Percentiles rank a stretch among this genome's conserved stretches.
Evolutionary conservation across 139 green algal species (phyloP).

Genomic region (Pleodorina starrii): DNA sequence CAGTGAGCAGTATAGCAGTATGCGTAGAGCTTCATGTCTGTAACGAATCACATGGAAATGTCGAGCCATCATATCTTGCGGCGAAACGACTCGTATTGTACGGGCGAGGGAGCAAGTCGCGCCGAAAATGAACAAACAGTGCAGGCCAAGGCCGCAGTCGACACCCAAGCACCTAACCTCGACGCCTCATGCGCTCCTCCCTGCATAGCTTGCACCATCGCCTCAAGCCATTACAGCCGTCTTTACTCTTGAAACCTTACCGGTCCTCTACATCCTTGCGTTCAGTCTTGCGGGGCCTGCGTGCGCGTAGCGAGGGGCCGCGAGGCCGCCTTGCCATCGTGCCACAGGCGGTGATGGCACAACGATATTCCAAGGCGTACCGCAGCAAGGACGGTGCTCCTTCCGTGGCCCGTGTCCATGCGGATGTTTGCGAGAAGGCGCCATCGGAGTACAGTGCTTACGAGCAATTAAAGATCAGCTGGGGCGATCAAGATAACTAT

Average conservation of each 20-base stretch:
- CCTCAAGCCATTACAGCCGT: neutral
- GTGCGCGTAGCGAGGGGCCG: slow-evolving; percentile 24
- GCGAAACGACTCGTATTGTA: too few species aligned
- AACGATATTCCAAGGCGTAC: slow-evolving; percentile 43
- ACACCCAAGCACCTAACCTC: neutral
- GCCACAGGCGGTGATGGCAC: slow-evolving; percentile 18
- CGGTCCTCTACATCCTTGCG: neutral
- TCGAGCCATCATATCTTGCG: too few species aligned
- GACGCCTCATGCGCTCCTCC: slow-evolving; percentile 12
- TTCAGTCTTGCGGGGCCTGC: slow-evolving; percentile 29
- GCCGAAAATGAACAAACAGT: neutral
- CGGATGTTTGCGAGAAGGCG: slow-evolving; percentile 45
- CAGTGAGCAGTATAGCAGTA: too few species aligned
- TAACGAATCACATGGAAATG: too few species aligned
- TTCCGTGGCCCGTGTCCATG: slow-evolving; percentile 36
- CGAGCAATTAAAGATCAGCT: slow-evolving; percentile 72
- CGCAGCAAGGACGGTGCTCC: slow-evolving; percentile 34
- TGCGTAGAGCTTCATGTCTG: too few species aligned
- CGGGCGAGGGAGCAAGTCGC: neutral
- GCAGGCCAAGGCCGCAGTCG: neutral
- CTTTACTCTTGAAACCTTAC: neutral
- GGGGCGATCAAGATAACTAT: slow-evolving; percentile 86
- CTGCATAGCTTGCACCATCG: neutral
- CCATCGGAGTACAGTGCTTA: slow-evolving; percentile 83
- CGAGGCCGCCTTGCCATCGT: slow-evolving; percentile 24